Evolutionary conservation across 495 filamentous ascomycete species (phyloP).

Genomic region (Tuber brumale): DNA sequence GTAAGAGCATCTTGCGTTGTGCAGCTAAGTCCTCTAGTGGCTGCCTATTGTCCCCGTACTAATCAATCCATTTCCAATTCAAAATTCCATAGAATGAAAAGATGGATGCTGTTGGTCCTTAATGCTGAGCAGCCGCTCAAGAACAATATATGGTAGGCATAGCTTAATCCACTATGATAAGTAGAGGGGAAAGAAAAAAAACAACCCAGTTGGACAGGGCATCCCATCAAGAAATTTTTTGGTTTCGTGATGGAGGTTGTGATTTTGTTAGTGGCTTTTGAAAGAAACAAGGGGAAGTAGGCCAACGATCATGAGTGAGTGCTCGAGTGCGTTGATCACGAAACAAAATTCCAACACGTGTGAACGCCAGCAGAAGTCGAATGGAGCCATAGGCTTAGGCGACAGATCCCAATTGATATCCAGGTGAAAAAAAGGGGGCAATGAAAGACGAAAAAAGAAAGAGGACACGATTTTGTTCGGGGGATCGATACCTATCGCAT

Average conservation of each 20-base stretch:
- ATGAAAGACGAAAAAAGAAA: slow-evolving; percentile 16
- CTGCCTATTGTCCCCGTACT: neutral
- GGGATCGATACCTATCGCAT: slow-evolving; percentile 27
- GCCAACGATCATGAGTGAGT: slow-evolving; percentile 7
- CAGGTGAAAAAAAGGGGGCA: slow-evolving; percentile 19
- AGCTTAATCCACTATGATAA: neutral
- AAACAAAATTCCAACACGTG: slow-evolving; percentile 20
- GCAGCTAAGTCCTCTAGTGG: slow-evolving; percentile 1
- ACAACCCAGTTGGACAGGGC: neutral
- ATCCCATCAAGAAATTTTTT: neutral
- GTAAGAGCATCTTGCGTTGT: neutral
- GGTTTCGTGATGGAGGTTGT: slow-evolving; percentile 12
- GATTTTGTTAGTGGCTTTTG: slow-evolving; percentile 29
- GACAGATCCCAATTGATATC: slow-evolving; percentile 21
- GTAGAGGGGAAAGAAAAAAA: neutral
- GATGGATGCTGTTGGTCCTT: neutral
- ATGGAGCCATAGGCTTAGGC: slow-evolving; percentile 23
- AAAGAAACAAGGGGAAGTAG: slow-evolving; percentile 23
- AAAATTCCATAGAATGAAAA: neutral
- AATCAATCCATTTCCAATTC: neutral
- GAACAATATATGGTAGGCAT: neutral
- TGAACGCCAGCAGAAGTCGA: slow-evolving; percentile 24
- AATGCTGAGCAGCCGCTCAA: neutral
- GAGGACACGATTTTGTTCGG: slow-evolving; percentile 28
- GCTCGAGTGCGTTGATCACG: slow-evolving; percentile 21